These are phyloP conservation scores for Saccharomycopsis fermentans DNA, from an alignment of 805 yeast genomes.

Conservation along the genomic window DNA sequence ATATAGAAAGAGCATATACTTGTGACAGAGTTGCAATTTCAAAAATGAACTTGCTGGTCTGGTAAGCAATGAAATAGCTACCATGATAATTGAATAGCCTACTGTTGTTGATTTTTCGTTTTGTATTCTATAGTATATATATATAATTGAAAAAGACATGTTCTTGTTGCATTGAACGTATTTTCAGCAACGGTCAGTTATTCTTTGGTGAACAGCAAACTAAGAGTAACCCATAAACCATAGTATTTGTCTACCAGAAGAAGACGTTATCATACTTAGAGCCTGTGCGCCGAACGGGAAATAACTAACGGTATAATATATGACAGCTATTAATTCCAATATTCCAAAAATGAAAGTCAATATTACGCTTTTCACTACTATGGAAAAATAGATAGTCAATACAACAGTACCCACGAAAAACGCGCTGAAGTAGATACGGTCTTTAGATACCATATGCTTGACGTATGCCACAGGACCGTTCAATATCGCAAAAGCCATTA, in stretches of 20 bases:
- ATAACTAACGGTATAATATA: conserved; percentile 84
- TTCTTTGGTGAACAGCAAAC: background rate
- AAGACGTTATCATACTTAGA: conserved; percentile 41
- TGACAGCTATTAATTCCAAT: conserved; percentile 70
- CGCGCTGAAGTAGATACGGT: conserved; percentile 68
- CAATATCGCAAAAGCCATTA: conserved; percentile 82
- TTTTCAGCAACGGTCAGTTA: background rate
- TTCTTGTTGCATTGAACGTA: too few relatives aligned
- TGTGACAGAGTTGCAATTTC: too few relatives aligned
- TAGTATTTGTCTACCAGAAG: conserved; percentile 44
- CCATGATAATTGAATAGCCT: too few relatives aligned
- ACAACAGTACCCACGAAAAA: conserved; percentile 74
- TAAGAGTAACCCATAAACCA: conserved; percentile 10
- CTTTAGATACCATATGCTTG: conserved; percentile 63
- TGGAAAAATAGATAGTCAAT: conserved; percentile 72
- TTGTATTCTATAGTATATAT: too few relatives aligned
- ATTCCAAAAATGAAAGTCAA: conserved; percentile 68
- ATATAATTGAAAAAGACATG: too few relatives aligned
- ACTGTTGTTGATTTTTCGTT: too few relatives aligned
- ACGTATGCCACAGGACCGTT: conserved; percentile 88
- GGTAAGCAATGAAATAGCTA: too few relatives aligned
- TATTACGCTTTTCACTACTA: conserved; percentile 57
- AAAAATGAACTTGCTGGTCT: too few relatives aligned
- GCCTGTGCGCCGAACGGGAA: conserved; percentile 94
- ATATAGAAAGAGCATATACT: background rate